Conservation (phyloP, 2,329 filamentous ascomycete species). For the Claviceps sp. region DNA sequence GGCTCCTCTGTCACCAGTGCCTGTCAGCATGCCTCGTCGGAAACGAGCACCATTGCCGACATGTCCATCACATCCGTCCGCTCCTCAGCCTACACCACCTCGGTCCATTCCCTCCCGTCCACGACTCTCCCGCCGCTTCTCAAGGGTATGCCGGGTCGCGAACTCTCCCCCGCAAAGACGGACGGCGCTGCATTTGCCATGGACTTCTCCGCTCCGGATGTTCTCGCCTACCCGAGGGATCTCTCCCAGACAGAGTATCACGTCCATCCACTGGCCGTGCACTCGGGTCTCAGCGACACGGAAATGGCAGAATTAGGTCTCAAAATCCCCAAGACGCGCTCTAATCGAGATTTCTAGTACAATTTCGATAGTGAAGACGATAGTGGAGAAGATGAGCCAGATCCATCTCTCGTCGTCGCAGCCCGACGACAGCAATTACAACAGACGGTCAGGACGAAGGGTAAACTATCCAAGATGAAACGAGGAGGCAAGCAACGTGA, state of each 20-base stretch:
- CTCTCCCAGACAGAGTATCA: conserved; percentile 21
- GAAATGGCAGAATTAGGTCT: conserved; percentile 19
- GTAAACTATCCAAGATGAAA: conserved; percentile 1
- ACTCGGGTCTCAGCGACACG: conserved; percentile 13
- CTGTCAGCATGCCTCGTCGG: not conserved
- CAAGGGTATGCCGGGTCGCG: conserved; percentile 24
- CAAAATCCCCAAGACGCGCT: conserved; percentile 20
- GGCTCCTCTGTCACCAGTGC: not conserved
- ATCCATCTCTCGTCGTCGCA: not conserved
- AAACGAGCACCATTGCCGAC: conserved; percentile 3
- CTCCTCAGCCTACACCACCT: conserved; percentile 2
- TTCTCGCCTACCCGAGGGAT: conserved; percentile 22
- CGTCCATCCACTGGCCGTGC: conserved; percentile 22
- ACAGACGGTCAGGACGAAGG: not conserved
- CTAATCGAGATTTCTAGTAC: conserved; percentile 24
- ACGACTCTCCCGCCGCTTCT: conserved; percentile 28
- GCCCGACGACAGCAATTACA: not conserved
- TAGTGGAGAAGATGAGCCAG: conserved; percentile 8
- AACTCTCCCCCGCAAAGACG: conserved; percentile 24
- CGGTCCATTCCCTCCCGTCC: conserved; percentile 3
- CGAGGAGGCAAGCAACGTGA: conserved; percentile 6
- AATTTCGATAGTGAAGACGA: conserved; percentile 23
- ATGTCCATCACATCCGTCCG: conserved; percentile 1
- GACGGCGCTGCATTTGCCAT: conserved; percentile 22
- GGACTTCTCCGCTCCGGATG: conserved; percentile 16